Base-by-base conservation (phyloP, 352 stramenopile genomes). In the Globisporangium barbulae region DNA sequence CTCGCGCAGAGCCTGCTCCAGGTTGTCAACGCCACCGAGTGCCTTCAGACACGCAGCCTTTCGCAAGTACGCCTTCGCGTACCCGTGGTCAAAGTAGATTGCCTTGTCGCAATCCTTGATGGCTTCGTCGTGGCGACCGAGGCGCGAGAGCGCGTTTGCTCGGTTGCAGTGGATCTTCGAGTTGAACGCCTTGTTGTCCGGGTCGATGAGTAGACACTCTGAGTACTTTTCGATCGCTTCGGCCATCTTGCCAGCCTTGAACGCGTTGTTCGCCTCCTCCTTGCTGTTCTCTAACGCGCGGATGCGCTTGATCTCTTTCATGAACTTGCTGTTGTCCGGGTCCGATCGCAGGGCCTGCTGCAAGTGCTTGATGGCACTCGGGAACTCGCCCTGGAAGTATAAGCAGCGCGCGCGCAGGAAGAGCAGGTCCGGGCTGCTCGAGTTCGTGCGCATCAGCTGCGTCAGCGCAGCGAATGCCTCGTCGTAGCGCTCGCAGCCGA, bases 141-240 rank as follows among this genome's bases (percentile, higher is more conserved):
- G 65, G 48, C 92, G 90, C 21, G 87, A 89, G 33, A 94, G 71
- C 30, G 89, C 87, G 47, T 91, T 96, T 28, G 90, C 94, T 22
- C 93, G 86, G 73, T 98, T 98, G 74, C 88, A 97, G 70, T 97
- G 83, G 54, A 98, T 85, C 79, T 97, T 98, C 30, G 93, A 89
- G 74, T 96, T 97, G 71, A 96, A 97, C 19, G 79, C 69, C 69
- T 97, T 97, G 75, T 97, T 97, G 37, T 79, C 72, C 28, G 85
- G 88, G 69, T 97, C 91, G 53, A 98, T 88, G 37, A 84, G 72
- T 12, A 98, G 66, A 45, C 86, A 94, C 59, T 91, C 74, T 17
- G 84, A 82, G 75, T 97, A 98, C 70, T 87, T 88, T 33, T 94
- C 78, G 25, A 98, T 81, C 31, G 94, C 94, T 25, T 91, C 78